Evolutionary conservation across 352 stramenopile genomes (phyloP), one percentile per base, ranked within the genome.

Genomic region (Aphanomyces stellatus): DNA sequence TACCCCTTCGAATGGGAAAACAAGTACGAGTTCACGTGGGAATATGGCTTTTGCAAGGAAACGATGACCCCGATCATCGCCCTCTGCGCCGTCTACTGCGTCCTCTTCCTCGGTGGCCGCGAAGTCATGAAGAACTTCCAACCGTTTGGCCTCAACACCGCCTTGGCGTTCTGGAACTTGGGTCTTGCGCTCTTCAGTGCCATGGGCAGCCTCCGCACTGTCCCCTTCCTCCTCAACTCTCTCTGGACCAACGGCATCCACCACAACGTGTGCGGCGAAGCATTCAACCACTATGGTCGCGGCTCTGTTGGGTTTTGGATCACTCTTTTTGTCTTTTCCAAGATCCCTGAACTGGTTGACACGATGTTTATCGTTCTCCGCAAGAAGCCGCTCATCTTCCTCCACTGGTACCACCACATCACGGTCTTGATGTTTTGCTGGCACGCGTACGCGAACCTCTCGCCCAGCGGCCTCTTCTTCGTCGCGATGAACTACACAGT

Each of bases 321-420:
- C 35, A 88, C 77, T 69, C 71, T 94, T 31, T 94, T 94, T 69
- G 92, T 94, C 73, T 91, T 94, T 69, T 94, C 85, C 69, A 94
- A 94, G 74, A 73, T 82, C 66, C 91, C 88, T 11, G 96, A 99
- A 79, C 85, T 99, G 41, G 63, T 98, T 51, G 96, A 99, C 75
- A 99, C 96, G 28, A 85, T 92, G 28, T 98, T 99, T 79, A 98
- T 99, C 71, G 91, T 99, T 61, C 80, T 98, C 63, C 88, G 96
- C 77, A 98, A 98, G 80, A 98, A 98, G 77, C 85, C 86, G 53
- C 81, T 98, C 43, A 98, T 98, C 72, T 98, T 99, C 73, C 78
- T 99, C 55, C 96, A 99, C 79, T 99, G 95, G 95, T 99, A 98
- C 81, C 96, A 99, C 78, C 96, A 99, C 76, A 93, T 98, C 73